Conservation (phyloP, 1,284 basidiomycete species). For the Irpex lacteus region DNA sequence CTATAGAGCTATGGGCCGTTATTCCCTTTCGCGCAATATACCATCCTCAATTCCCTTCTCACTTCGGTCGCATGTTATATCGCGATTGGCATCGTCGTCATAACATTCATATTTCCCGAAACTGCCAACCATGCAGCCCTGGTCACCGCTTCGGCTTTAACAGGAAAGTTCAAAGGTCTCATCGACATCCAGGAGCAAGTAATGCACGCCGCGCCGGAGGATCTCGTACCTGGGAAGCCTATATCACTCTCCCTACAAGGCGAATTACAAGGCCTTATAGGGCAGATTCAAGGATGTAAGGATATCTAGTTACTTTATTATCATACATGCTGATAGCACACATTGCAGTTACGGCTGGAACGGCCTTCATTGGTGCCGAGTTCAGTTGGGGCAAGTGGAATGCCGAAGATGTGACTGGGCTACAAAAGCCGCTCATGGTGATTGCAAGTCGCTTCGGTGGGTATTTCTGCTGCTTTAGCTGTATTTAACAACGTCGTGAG, state of each 20-base stretch:
- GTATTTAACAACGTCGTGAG: neutral
- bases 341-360: neutral
- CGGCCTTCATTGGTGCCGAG: slow-evolving; percentile 45
- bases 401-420: slow-evolving; percentile 46
- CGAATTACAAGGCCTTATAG: slow-evolving; percentile 23
- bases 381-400: slow-evolving; percentile 54
- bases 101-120: slow-evolving; percentile 72
- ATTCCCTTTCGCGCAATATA: slow-evolving; percentile 66
- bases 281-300: slow-evolving; percentile 23
- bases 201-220: slow-evolving; percentile 33
- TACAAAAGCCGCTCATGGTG: slow-evolving; percentile 41
- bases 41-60: slow-evolving; percentile 54
- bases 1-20: slow-evolving; percentile 49
- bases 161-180: slow-evolving; percentile 33
- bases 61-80: slow-evolving; percentile 60
- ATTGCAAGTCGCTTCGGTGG: slow-evolving; percentile 42
- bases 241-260: slow-evolving; percentile 32
- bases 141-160: slow-evolving; percentile 30
- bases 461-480: slow-evolving; percentile 15
- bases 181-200: slow-evolving; percentile 41
- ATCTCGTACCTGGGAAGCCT: slow-evolving; percentile 28
- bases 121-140: slow-evolving; percentile 56
- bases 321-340: neutral
- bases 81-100: slow-evolving; percentile 54
- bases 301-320: neutral